Evolutionary conservation across 2,329 filamentous ascomycete genomes (phyloP).

Genomic region (Scedosporium dehoogii): DNA sequence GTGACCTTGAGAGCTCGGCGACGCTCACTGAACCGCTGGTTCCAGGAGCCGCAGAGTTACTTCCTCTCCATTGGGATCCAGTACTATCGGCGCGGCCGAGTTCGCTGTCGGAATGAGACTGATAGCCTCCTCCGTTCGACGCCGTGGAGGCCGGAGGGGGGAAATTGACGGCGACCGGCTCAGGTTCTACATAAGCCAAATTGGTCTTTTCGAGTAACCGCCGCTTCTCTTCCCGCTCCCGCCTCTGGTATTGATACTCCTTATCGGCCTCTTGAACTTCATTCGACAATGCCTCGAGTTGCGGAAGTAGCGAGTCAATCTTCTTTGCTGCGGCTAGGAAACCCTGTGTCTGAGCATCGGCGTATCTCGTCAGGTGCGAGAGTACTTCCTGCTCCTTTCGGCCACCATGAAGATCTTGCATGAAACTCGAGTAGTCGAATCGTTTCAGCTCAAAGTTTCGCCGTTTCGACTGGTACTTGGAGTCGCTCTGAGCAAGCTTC

Average conservation of each 20-base stretch:
- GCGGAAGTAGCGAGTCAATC: slow-evolving; percentile 76
- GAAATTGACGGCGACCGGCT: slow-evolving; percentile 38
- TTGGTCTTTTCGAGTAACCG: slow-evolving; percentile 82
- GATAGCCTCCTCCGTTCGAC: slow-evolving; percentile 32
- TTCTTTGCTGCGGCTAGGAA: slow-evolving; percentile 79
- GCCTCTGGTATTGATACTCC: slow-evolving; percentile 88
- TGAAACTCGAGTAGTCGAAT: slow-evolving; percentile 97
- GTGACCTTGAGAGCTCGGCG: slow-evolving; percentile 44
- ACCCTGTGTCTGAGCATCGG: slow-evolving; percentile 75
- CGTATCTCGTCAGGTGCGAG: slow-evolving; percentile 88
- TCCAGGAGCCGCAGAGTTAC: slow-evolving; percentile 37
- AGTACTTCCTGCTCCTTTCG: slow-evolving; percentile 95
- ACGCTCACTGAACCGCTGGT: slow-evolving; percentile 18
- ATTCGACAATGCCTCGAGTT: slow-evolving; percentile 75
- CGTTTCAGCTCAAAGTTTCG: slow-evolving; percentile 94
- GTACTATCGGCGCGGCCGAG: slow-evolving; percentile 66
- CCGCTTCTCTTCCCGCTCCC: slow-evolving; percentile 93
- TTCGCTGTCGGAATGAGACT: slow-evolving; percentile 54
- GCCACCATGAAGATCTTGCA: slow-evolving; percentile 98
- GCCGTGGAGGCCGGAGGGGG: slow-evolving; percentile 19
- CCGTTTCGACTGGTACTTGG: slow-evolving; percentile 90
- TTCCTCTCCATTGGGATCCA: slow-evolving; percentile 46
- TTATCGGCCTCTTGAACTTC: slow-evolving; percentile 94
- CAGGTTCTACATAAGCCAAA: slow-evolving; percentile 60
- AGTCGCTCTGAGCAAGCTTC: slow-evolving; percentile 88